phyloP scores from a whole-genome alignment of 2,329 filamentous ascomycete genomes.

The Colletotrichum somersetense region DNA sequence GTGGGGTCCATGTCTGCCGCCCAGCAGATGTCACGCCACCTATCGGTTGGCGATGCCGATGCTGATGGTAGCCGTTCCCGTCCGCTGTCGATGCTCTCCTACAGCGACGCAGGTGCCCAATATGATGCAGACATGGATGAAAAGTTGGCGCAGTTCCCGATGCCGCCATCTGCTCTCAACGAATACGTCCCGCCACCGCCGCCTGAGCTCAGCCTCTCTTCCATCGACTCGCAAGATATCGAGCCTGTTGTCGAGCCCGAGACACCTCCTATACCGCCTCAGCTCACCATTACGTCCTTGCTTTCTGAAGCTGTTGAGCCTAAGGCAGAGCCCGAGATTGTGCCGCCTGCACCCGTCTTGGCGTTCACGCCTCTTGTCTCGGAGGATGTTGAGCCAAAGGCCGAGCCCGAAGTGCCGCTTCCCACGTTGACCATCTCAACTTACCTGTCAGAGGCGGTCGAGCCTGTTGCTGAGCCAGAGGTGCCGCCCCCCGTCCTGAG shows the following conservation, averaged over 20 bases:
- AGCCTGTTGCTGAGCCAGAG: constrained; percentile 48
- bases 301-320: constrained; percentile 51
- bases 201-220: constrained; percentile 58
- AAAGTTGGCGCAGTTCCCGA: constrained; percentile 67
- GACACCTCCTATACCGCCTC: constrained; percentile 47
- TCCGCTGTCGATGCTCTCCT: constrained; percentile 62
- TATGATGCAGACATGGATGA: constrained; percentile 64
- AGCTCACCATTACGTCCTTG: constrained; percentile 52
- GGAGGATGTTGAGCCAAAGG: constrained; percentile 56
- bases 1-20: constrained; percentile 56
- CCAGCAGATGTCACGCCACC: constrained; percentile 42
- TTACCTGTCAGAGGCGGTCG: constrained; percentile 52
- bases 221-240: constrained; percentile 59
- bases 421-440: constrained; percentile 54
- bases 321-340: constrained; percentile 46
- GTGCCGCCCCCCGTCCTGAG: constrained; percentile 43
- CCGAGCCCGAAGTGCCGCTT: constrained; percentile 43
- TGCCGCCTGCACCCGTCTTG: constrained; percentile 45
- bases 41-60: constrained; percentile 44
- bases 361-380: constrained; percentile 57
- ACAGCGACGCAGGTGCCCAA: constrained; percentile 67
- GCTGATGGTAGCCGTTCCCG: constrained; percentile 51
- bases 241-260: constrained; percentile 57
- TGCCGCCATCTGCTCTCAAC: constrained; percentile 61
- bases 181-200: constrained; percentile 48